Evolutionary conservation across 2,329 filamentous ascomycete species (phyloP).

Genomic region (Monilinia fructicola): DNA sequence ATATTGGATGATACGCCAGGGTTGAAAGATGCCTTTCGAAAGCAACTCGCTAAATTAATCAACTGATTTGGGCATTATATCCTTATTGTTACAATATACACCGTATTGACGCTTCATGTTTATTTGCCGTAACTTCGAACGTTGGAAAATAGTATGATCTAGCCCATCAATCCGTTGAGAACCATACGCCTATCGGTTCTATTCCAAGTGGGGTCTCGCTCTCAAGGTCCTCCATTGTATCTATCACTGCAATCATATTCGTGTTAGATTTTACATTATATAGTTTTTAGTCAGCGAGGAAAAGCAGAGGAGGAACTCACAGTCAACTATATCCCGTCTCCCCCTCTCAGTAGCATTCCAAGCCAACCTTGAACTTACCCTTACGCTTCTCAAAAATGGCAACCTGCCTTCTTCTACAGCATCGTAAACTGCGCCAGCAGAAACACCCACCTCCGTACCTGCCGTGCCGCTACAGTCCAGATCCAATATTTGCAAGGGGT

Average conservation of each 20-base stretch:
- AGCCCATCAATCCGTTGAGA: constrained; percentile 16
- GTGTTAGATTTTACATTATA: background rate
- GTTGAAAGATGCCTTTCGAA: background rate
- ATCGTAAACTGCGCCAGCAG: constrained; percentile 33
- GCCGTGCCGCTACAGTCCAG: constrained; percentile 39
- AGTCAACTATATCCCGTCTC: constrained; percentile 33
- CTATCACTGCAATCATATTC: constrained; percentile 25
- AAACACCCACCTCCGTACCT: constrained; percentile 34
- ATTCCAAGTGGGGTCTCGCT: constrained; percentile 35
- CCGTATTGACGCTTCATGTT: background rate
- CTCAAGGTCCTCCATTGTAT: constrained; percentile 37
- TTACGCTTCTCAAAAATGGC: constrained; percentile 37
- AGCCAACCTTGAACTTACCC: constrained; percentile 37
- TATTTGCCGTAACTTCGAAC: background rate
- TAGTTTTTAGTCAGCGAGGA: background rate
- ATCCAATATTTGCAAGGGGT: constrained; percentile 39
- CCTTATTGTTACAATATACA: background rate
- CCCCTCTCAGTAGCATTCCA: constrained; percentile 36
- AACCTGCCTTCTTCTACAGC: constrained; percentile 36
- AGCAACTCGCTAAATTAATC: background rate
- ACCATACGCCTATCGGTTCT: constrained; percentile 19
- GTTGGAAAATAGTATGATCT: too few species aligned
- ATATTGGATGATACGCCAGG: background rate
- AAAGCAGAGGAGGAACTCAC: constrained; percentile 2
- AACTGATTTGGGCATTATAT: background rate